These are phyloP conservation scores for Trypanosoma lewisi DNA, from an alignment of 208 protist species.

Conservation along the genomic window DNA sequence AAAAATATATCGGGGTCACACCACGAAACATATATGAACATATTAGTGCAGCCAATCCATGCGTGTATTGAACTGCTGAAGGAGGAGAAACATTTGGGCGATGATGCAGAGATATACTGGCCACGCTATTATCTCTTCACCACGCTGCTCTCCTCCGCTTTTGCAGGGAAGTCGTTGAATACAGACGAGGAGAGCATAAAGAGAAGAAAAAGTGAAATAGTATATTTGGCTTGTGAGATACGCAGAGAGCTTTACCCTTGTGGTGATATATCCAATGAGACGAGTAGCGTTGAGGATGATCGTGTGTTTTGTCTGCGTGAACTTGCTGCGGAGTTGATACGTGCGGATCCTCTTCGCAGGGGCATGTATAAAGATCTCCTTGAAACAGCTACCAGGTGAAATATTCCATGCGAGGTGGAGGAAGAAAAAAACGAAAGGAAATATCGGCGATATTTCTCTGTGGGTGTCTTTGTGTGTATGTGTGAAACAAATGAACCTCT, in stretches of 20 bases:
- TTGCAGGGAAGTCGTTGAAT: neutral
- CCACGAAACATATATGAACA: slow-evolving; percentile 5
- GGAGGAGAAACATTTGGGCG: slow-evolving; percentile 41
- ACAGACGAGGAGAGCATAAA: neutral
- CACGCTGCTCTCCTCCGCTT: slow-evolving; percentile 21
- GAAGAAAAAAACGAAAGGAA: slow-evolving; percentile 28
- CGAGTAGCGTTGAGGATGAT: slow-evolving; percentile 10
- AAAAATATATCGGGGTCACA: neutral
- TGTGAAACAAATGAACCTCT: neutral
- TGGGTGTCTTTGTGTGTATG: neutral
- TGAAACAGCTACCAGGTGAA: neutral
- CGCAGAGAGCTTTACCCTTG: slow-evolving; percentile 1
- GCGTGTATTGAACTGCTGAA: slow-evolving; percentile 46
- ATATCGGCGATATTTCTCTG: neutral
- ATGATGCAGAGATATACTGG: slow-evolving; percentile 46
- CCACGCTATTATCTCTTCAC: slow-evolving; percentile 57
- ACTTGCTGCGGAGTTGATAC: slow-evolving; percentile 11
- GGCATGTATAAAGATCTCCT: slow-evolving; percentile 24
- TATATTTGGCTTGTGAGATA: slow-evolving; percentile 5
- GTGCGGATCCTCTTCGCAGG: slow-evolving; percentile 19
- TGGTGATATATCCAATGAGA: neutral
- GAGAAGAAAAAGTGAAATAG: neutral
- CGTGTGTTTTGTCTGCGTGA: slow-evolving; percentile 6
- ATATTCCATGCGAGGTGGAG: slow-evolving; percentile 2
- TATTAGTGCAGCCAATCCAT: slow-evolving; percentile 35